Evolutionary conservation across 2,329 filamentous ascomycete genomes (phyloP).

Genomic region (Mycosphaerella sp.): DNA sequence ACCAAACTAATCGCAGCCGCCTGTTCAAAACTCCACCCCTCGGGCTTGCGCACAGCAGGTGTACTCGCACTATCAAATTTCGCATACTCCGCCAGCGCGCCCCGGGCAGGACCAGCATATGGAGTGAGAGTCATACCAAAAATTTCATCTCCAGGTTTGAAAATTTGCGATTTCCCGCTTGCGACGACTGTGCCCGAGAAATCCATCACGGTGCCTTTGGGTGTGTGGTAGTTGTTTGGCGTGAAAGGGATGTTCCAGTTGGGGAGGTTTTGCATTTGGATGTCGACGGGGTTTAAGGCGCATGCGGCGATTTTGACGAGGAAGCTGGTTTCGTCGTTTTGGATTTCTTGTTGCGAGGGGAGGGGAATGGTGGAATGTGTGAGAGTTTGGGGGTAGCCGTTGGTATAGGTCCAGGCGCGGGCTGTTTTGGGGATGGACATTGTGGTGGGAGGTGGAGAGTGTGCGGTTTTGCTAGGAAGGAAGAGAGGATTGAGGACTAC

Average conservation of each 20-base stretch:
- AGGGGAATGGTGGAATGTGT: constrained; percentile 23
- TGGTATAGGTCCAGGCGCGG: constrained; percentile 33
- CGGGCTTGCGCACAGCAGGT: constrained; percentile 29
- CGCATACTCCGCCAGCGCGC: constrained; percentile 29
- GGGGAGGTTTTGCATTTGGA: constrained; percentile 35
- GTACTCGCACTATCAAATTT: constrained; percentile 25
- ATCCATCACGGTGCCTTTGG: constrained; percentile 32
- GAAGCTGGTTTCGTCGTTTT: constrained; percentile 21
- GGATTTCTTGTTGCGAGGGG: constrained; percentile 20
- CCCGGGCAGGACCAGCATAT: constrained; percentile 21
- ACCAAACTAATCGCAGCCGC: constrained; percentile 32
- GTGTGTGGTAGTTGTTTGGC: constrained; percentile 15
- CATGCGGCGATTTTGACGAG: constrained; percentile 31
- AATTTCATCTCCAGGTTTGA: constrained; percentile 30
- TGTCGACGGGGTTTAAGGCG: constrained; percentile 35
- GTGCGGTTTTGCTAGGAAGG: too few relatives aligned
- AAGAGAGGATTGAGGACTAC: not conserved
- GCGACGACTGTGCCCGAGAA: constrained; percentile 31
- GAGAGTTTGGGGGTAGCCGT: constrained; percentile 30
- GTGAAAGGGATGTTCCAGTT: constrained; percentile 25
- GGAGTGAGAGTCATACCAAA: constrained; percentile 31
- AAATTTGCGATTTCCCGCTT: constrained; percentile 21
- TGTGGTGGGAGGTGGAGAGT: not conserved
- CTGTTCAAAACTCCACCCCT: constrained; percentile 28
- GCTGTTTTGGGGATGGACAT: constrained; percentile 23